Evolutionary conservation across 1,139 yeast genomes (phyloP), one percentile per base, ranked within the genome.

Genomic region (Lodderomyces jiufengensis): DNA sequence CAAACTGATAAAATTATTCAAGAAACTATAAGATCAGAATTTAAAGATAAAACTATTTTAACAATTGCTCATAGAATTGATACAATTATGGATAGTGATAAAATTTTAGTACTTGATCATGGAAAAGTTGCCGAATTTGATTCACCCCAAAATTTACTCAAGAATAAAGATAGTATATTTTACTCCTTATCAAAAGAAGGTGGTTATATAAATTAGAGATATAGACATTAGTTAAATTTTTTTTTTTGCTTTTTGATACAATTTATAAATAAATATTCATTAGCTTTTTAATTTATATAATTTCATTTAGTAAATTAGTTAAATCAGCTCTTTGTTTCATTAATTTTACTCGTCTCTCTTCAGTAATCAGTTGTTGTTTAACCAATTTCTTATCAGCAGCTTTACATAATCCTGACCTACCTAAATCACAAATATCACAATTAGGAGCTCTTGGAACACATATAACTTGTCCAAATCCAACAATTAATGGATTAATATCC

Each of bases 401-500:
- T 24, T 70, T 65, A 46, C 95, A 84, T 3, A 80, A 51, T 1
- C 69, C 72, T 4, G 66, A 59, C 24, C 51, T 52, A 1, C 78
- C 76, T 37, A 85, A 57, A 2, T 75, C 54, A 49, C 97, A 90
- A n/a, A 80, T 50, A 48, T 80, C 90, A 57, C 97, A 90, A 44
- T 82, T 73, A 29, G 77, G 63, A 3, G 80, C 78, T 34, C 82
- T 69, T 0, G 96, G 86, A 2, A 80, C 74, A 54, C 97, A 90
- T 2, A 90, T 72, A 1, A 80, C 80, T 57, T 90, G 98, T 8
- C 97, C 97, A 66, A 88, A 90, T 4, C 97, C 97, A 3, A 90
- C 97, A 10, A 90, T 58, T 14, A 84, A 58, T 0, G 95, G 95
- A 52, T 90, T 90, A 21, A 92, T 78, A 39, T 85, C 95, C 5